Evolutionary conservation across 2,329 filamentous ascomycete genomes (phyloP).

Genomic region (Sarocladiaceae sp.): DNA sequence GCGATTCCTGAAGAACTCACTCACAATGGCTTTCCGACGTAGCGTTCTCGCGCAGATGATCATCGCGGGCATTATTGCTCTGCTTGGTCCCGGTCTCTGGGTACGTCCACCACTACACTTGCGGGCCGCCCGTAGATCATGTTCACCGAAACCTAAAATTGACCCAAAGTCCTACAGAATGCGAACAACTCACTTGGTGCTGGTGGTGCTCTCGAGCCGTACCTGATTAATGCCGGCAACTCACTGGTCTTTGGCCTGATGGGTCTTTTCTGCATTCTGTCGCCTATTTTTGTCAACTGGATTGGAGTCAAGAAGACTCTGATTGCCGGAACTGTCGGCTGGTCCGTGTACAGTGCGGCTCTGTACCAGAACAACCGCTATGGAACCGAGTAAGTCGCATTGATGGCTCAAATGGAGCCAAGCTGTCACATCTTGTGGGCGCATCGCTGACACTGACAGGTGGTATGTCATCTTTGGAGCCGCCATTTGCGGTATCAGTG

Average conservation of each 20-base stretch:
- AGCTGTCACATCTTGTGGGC: too few relatives aligned
- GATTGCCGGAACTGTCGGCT: conserved; percentile 39
- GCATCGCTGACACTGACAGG: too few relatives aligned
- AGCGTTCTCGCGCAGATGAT: conserved; percentile 15
- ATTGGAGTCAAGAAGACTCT: conserved; percentile 26
- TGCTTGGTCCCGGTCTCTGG: conserved; percentile 14
- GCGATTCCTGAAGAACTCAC: neutral
- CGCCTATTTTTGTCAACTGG: conserved; percentile 20
- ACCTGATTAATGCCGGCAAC: conserved; percentile 11
- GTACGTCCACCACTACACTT: conserved; percentile 2
- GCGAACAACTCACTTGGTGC: conserved; percentile 13
- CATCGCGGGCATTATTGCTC: conserved; percentile 13
- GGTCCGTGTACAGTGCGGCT: conserved; percentile 39
- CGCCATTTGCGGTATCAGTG: conserved; percentile 32
- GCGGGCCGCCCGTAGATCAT: too few relatives aligned
- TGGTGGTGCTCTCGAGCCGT: conserved; percentile 13
- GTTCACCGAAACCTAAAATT: neutral
- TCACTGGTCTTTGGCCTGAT: conserved; percentile 27
- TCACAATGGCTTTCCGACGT: conserved; percentile 11
- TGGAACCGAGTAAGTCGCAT: conserved; percentile 28
- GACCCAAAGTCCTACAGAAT: conserved; percentile 3
- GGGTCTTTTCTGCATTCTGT: conserved; percentile 31
- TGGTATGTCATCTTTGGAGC: conserved; percentile 38
- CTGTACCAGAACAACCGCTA: conserved; percentile 44
- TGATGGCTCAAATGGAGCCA: too few relatives aligned